A percentile compares a stretch with the other conserved stretches of the same genome.
Evolutionary conservation across 1,284 basidiomycete species (phyloP).

Genomic region (Ustilago tritici): DNA sequence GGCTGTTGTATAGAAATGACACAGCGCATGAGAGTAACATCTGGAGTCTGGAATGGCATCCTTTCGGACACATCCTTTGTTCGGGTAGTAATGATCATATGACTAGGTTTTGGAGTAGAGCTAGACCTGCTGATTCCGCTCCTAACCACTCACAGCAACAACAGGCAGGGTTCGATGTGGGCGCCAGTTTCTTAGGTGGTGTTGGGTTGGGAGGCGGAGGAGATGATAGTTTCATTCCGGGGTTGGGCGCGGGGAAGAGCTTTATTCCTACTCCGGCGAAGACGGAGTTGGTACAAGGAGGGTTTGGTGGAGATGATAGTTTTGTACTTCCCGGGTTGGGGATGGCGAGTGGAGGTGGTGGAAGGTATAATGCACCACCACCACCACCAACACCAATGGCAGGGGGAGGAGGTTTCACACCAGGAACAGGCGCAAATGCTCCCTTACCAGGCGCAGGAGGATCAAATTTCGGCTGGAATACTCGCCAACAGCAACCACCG

Average conservation of each 20-base stretch:
- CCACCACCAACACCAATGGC: not conserved
- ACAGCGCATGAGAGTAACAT: conserved; percentile 97
- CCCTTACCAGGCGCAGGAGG: conserved; percentile 11
- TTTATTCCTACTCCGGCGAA: conserved; percentile 19
- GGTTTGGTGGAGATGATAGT: conserved; percentile 22
- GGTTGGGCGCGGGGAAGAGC: conserved; percentile 17
- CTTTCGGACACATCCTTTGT: conserved; percentile 91
- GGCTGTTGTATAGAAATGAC: conserved; percentile 83
- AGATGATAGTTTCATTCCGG: conserved; percentile 44
- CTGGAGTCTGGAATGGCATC: conserved; percentile 95
- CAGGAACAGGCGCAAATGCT: conserved; percentile 32
- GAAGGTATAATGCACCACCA: not conserved
- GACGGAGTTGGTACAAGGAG: not conserved
- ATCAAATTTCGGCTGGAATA: conserved; percentile 18
- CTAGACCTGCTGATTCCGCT: conserved; percentile 75
- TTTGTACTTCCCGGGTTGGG: conserved; percentile 35
- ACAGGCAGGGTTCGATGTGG: conserved; percentile 4
- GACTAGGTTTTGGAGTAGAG: conserved; percentile 95
- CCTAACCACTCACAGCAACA: not conserved
- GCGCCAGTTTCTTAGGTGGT: conserved; percentile 2
- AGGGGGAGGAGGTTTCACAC: conserved; percentile 19
- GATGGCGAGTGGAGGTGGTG: not conserved
- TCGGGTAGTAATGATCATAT: conserved; percentile 96
- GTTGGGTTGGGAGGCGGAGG: conserved; percentile 4
- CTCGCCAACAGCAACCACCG: conserved; percentile 12